These are phyloP conservation scores for Centella asiatica DNA, from an alignment of 129 eudicot genomes.

Conservation along the genomic window DNA sequence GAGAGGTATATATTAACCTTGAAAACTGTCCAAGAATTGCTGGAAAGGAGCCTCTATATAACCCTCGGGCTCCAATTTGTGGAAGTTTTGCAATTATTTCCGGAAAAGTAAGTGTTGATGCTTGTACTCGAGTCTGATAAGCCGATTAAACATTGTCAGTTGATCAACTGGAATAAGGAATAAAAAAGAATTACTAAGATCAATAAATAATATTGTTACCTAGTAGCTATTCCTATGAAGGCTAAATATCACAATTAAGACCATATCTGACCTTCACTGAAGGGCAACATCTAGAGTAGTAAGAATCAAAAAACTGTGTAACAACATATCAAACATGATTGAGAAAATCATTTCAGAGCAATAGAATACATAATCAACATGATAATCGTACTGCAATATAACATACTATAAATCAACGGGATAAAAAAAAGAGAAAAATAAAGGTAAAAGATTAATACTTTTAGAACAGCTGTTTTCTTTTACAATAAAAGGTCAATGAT, in stretches of 20 bases:
- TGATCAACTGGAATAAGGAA: background rate
- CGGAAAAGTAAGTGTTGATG: constrained; percentile 74
- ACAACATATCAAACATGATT: background rate
- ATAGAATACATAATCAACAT: too few relatives aligned
- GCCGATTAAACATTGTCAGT: constrained; percentile 15
- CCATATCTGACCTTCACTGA: background rate
- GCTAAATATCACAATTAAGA: background rate
- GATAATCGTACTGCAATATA: too few relatives aligned
- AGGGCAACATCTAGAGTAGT: background rate
- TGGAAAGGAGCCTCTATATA: constrained; percentile 83
- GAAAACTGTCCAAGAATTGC: constrained; percentile 94
- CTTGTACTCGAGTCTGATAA: constrained; percentile 83
- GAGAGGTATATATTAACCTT: constrained; percentile 36
- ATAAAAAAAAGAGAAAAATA: too few relatives aligned
- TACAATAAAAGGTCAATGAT: too few relatives aligned
- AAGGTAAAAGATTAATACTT: too few relatives aligned
- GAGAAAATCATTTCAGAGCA: background rate
- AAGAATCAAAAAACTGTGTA: background rate
- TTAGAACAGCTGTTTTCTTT: too few relatives aligned
- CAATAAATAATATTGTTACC: background rate
- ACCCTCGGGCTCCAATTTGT: constrained; percentile 78
- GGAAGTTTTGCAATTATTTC: constrained; percentile 83
- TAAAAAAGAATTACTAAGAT: background rate
- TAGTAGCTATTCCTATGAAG: background rate
- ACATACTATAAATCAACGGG: background rate